Evolutionary conservation across 176 grass and related monocot species (phyloP), one percentile per base, ranked within the genome.

Genomic region (Ensete ventricosum): DNA sequence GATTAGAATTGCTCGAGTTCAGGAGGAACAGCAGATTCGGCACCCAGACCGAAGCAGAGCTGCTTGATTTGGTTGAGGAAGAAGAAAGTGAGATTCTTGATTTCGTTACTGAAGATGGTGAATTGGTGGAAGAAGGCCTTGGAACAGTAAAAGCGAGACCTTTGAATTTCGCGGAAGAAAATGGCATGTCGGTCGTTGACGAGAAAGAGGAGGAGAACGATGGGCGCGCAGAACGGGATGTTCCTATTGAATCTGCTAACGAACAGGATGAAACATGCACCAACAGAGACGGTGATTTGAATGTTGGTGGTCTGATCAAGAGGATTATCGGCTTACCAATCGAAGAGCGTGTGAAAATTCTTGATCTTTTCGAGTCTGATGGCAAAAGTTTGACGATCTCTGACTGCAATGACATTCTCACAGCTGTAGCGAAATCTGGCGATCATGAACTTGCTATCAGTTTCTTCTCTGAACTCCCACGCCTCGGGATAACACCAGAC

Each of bases 321-420:
- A 85, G 75, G 66, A 87, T 94, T 53, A 83, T 89, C 76, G 52
- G 43, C 11, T 80, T 93, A 50, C 86, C 86, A 13, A 81, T 86
- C 67, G 90, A 94, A 86, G 88, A 99, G 65, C 84, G 84, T 9
- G 84, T 94, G 64, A 93, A 82, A 59, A 84, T 99, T 81, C 88
- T 94, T 49, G 88, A 91, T 86, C 82, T 94, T 66, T 82, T 94
- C 53, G 83, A 85, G 62, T 80, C 82, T 14, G 86, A 94, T 66
- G 85, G 82, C 67, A 74, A 48, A 9, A 76, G 76, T 52, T 84
- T 99, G 49, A 94, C 86, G 25, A 77, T 91, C 53, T 99, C 88
- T 43, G 82, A 99, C 66, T 99, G 91, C 86, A 94, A 98, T 80
- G 90, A 98, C 86, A 89, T 94, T 60, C 82, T 91, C 29, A 80